Evolutionary conservation across 2,329 filamentous ascomycete genomes (phyloP).

Genomic region (Monosporascus sp.): DNA sequence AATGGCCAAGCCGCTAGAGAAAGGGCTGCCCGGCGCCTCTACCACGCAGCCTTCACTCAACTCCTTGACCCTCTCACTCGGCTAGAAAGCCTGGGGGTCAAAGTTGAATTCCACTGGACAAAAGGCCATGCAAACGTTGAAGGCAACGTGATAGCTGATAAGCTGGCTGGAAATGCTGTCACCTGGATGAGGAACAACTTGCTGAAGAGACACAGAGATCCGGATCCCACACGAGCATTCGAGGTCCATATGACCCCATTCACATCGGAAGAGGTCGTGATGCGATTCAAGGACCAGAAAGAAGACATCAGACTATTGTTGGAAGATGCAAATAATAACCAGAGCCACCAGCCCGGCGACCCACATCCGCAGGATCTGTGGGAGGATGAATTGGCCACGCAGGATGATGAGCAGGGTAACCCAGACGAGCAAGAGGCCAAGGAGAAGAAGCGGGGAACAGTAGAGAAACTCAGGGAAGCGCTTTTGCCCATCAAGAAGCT

Average conservation of each 20-base stretch:
- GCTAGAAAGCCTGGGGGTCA: background rate
- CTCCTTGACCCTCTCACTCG: background rate
- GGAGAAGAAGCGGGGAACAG: background rate
- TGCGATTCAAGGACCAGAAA: background rate
- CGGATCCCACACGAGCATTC: background rate
- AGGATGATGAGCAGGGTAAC: background rate
- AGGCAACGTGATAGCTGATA: background rate
- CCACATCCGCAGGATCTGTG: background rate
- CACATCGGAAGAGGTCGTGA: background rate
- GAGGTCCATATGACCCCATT: background rate
- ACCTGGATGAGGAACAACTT: background rate
- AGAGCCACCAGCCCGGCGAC: background rate
- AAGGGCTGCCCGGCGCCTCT: background rate
- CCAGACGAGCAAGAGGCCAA: background rate
- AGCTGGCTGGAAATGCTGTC: background rate
- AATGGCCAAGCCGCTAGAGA: background rate
- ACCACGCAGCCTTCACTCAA: background rate
- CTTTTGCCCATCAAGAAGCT: background rate
- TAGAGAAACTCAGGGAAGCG: background rate
- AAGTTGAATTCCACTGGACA: background rate
- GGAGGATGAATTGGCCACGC: background rate
- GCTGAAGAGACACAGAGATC: background rate
- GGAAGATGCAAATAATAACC: background rate
- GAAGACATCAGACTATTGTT: background rate
- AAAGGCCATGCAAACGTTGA: background rate